Evolutionary conservation across 2,329 filamentous ascomycete genomes (phyloP).

Genomic region (Clonostachys sp.): DNA sequence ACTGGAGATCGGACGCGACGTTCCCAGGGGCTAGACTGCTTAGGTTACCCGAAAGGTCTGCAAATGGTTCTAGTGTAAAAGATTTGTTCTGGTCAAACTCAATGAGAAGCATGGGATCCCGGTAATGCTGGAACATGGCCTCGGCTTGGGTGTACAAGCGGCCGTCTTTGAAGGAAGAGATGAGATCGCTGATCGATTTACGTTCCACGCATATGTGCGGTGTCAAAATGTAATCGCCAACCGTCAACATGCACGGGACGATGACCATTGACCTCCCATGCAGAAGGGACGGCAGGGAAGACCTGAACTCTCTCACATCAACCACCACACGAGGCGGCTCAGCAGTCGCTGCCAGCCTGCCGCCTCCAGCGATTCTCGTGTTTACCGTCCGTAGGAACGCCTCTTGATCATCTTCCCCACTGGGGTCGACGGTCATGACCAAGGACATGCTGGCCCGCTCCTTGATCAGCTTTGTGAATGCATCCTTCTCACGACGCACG

Average conservation of each 20-base stretch:
- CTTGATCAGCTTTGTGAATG: constrained; percentile 90
- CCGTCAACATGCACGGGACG: constrained; percentile 91
- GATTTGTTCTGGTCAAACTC: constrained; percentile 98
- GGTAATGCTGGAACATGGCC: constrained; percentile 92
- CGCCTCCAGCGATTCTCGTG: constrained; percentile 92
- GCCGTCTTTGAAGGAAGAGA: constrained; percentile 87
- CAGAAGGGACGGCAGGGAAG: constrained; percentile 82
- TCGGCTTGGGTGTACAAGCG: constrained; percentile 89
- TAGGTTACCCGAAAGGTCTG: constrained; percentile 59
- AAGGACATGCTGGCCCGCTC: constrained; percentile 92
- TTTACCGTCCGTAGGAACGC: constrained; percentile 92
- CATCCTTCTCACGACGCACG: constrained; percentile 92
- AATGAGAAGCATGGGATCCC: constrained; percentile 83
- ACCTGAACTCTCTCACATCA: constrained; percentile 94
- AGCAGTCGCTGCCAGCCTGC: constrained; percentile 75
- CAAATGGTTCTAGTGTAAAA: constrained; percentile 85
- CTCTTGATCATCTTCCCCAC: constrained; percentile 79
- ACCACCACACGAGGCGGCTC: constrained; percentile 88
- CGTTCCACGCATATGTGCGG: constrained; percentile 91
- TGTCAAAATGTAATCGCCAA: constrained; percentile 92
- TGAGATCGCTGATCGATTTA: constrained; percentile 87
- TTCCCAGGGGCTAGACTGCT: constrained; percentile 57
- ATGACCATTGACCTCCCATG: constrained; percentile 86
- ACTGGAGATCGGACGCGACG: constrained; percentile 71
- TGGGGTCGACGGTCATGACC: constrained; percentile 70